phyloP scores from a whole-genome alignment of 441 rosid genomes.

The Pelargonium australe region DNA sequence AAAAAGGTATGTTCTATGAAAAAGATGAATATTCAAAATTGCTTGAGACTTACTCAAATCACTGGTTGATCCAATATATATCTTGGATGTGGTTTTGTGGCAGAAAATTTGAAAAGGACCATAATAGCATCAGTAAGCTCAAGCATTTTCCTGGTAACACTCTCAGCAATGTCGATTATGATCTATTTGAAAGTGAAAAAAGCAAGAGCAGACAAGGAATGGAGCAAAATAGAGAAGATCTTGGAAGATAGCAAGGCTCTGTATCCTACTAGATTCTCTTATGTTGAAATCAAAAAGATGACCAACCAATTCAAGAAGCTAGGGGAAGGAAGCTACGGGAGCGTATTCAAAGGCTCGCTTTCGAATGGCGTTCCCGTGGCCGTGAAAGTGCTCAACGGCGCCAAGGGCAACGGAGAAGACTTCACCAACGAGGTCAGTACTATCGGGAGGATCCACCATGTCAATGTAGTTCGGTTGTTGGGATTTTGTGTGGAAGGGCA shows the following conservation, averaged over 20 bases:
- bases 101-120: background rate
- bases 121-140: background rate
- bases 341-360: slow-evolving; percentile 20
- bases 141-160: background rate
- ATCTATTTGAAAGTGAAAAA: background rate
- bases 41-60: too few relatives aligned
- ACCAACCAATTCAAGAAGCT: slow-evolving; percentile 20
- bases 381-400: slow-evolving; percentile 10
- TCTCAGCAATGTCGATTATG: background rate
- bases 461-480: background rate
- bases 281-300: slow-evolving; percentile 18
- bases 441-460: background rate
- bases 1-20: too few relatives aligned
- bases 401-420: slow-evolving; percentile 5
- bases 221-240: slow-evolving; percentile 16
- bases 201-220: background rate
- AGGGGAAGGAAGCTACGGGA: slow-evolving; percentile 22
- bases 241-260: slow-evolving; percentile 12
- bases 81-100: background rate
- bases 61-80: too few relatives aligned
- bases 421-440: background rate
- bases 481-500: background rate
- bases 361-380: slow-evolving; percentile 17
- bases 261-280: slow-evolving; percentile 20
- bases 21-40: too few relatives aligned